Conservation (phyloP, 2,329 filamentous ascomycete genomes). For the Aspergillus sp. region DNA sequence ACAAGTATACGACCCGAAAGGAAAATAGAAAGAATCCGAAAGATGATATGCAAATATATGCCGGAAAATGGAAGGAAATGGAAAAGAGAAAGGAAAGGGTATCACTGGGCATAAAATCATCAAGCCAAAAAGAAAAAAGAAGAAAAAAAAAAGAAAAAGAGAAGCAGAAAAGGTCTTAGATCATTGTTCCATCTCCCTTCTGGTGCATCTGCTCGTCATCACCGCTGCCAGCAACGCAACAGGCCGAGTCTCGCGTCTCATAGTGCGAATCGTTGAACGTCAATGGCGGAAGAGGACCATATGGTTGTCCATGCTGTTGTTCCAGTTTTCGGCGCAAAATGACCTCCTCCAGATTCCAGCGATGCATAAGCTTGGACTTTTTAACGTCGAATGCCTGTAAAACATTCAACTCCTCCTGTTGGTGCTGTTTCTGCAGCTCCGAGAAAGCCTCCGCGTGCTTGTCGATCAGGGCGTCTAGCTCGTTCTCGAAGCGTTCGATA, state of each 20-base stretch:
- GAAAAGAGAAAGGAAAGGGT: conserved; percentile 13
- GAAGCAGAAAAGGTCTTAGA: conserved; percentile 16
- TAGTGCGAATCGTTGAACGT: conserved; percentile 23
- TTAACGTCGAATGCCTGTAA: conserved; percentile 28
- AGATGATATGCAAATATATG: conserved; percentile 3
- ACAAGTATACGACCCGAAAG: conserved; percentile 10
- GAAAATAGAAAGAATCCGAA: background rate
- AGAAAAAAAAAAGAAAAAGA: conserved; percentile 18
- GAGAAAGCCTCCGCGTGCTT: conserved; percentile 26
- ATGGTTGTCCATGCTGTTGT: conserved; percentile 25
- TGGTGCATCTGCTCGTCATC: conserved; percentile 8
- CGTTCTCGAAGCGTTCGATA: conserved; percentile 32
- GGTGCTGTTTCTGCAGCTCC: conserved; percentile 29
- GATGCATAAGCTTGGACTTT: conserved; percentile 26
- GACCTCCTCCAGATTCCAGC: conserved; percentile 40
- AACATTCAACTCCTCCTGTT: conserved; percentile 25
- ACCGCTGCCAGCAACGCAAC: conserved; percentile 16
- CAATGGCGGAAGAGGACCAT: conserved; percentile 34
- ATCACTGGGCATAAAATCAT: conserved; percentile 20
- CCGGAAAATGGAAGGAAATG: background rate
- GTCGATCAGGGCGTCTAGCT: conserved; percentile 29
- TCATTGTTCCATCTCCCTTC: conserved; percentile 10
- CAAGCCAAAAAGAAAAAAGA: conserved; percentile 4
- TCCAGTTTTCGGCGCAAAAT: conserved; percentile 35
- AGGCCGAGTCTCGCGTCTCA: conserved; percentile 25